Evolutionary conservation across 345 rosid species (phyloP), one percentile per base, ranked within the genome.

Genomic region (Streptanthus diversifolius): DNA sequence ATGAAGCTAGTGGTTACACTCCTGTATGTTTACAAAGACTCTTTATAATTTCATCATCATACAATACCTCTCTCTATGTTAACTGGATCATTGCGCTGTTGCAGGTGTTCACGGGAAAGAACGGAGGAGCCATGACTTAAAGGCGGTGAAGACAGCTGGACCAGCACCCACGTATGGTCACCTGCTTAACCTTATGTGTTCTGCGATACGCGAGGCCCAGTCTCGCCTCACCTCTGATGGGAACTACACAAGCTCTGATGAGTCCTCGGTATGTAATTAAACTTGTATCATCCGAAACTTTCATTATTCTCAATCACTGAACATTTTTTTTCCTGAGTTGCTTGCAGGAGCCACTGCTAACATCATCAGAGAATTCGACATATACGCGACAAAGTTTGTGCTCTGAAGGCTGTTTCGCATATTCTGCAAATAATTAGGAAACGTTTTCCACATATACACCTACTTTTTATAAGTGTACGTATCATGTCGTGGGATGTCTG

Each of bases 101-200:
- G 73, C 80, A 92, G 98, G 85, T 88, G 22, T 85, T 92, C 51
- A 72, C 90, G 11, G 85, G 85, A 5, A 82, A 56, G 35, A 74
- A 66, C 66, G 69, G 80, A 13, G 98, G 97, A 22, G 97, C 92
- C 13, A 64, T 87, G 86, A 93, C 97, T 3, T 86, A 32, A 87
- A 89, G 49, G 86, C 93, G 3, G 80, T 90, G 67, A 80, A 82
- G 51, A 85, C 79, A 3, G 80, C 80, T 63, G 90, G 87, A 39
- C 86, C 87, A 0, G 80, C 83, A 32, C 71, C 84, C 5, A 86
- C 92, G 0, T 90, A 93, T 5, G 93, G 93, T 2, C 79, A 73
- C 36, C 63, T 93, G 64, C 87, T 90, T 55, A 78, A 24, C 30
- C 68, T 85, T 21, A 87, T 93, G 88, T 77, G 84, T 24, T 60